A percentile compares a stretch with the other conserved stretches of the same genome.
Conservation (phyloP, 768 basidiomycete genomes). For the Pilatotrama ljubarskyi region DNA sequence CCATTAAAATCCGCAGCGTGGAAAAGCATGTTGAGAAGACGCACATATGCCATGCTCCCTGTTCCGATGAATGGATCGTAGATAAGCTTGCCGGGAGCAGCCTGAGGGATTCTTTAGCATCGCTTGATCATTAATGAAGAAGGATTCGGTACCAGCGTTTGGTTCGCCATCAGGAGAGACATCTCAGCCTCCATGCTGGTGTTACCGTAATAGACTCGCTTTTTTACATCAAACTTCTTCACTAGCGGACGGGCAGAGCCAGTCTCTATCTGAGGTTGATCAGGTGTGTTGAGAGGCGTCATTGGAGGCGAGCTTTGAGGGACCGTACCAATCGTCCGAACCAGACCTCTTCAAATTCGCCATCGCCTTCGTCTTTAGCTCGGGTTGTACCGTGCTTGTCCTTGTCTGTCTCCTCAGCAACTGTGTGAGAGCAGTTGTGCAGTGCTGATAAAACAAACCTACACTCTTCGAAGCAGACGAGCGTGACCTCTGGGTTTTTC, state of each 20-base stretch:
- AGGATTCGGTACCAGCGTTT: conserved; percentile 64
- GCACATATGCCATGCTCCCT: conserved; percentile 86
- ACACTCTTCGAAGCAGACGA: conserved; percentile 90
- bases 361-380: conserved; percentile 58
- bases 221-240: conserved; percentile 81
- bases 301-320: conserved; percentile 16
- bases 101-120: conserved; percentile 42
- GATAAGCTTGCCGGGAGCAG: conserved; percentile 83
- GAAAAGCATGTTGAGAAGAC: conserved; percentile 13
- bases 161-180: conserved; percentile 94
- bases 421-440: neutral
- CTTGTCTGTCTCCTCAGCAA: conserved; percentile 40
- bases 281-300: neutral
- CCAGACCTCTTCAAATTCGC: conserved; percentile 69
- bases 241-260: conserved; percentile 71
- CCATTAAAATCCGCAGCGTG: neutral
- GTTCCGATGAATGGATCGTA: conserved; percentile 98
- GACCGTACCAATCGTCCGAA: conserved; percentile 90
- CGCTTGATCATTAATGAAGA: neutral
- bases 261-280: conserved; percentile 48
- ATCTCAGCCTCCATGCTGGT: conserved; percentile 98
- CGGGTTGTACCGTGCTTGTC: conserved; percentile 48
- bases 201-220: conserved; percentile 88
- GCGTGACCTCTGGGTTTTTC: conserved; percentile 70
- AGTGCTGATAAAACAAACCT: conserved; percentile 26